Evolutionary conservation across 345 rosid species (phyloP), one percentile per base, ranked within the genome.

Genomic region (Rhizophora mangle): DNA sequence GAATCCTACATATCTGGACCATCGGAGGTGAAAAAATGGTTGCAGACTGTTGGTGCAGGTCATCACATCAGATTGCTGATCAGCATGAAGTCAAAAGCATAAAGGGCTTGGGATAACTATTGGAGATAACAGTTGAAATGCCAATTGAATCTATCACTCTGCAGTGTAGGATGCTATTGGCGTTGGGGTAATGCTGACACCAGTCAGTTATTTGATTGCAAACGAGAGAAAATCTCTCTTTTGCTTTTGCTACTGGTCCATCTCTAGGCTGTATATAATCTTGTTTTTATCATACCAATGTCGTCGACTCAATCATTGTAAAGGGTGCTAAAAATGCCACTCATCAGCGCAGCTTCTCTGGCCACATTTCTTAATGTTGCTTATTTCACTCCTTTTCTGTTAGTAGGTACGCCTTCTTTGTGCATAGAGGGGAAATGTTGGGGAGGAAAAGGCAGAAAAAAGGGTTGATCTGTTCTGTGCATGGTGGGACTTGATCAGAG

Each of bases 401-500:
- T 3, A 43, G 49, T 43, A 43, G 49, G 19, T 13, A 43, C 4
- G 49, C 19, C 5, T 43, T 43, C 18, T 43, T 43, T 11, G 13
- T 13, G 49, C 18, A 43, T 43, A 13, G 49, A 13, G 49, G 49
- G 15, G 19, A 43, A 43, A 13, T 13, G 19, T 43, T 0, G 49
- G 49, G 49, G 49, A 43, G 49, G 49, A 43, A 13, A 15, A 43
- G 15, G 19, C 19, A 43, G 19, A 4, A 43, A 43, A 15, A 43
- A 13, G 4, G 4, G 49, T 13, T 0, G 15, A 15, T 13, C 18
- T 11, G 18, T 24, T 21, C 30, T 24, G 29, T 56, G 29, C 60
- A 56, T 11, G 16, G 9, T 95, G 98, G 96, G 94, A 95, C 70
- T 68, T 92, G 54, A 92, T 95, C 18, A 92, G 90, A 96, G 96